A percentile compares a stretch with the other conserved stretches of the same genome.
Evolutionary conservation across 2,329 filamentous ascomycete species (phyloP).

Genomic region (Pseudomassariella vexata): DNA sequence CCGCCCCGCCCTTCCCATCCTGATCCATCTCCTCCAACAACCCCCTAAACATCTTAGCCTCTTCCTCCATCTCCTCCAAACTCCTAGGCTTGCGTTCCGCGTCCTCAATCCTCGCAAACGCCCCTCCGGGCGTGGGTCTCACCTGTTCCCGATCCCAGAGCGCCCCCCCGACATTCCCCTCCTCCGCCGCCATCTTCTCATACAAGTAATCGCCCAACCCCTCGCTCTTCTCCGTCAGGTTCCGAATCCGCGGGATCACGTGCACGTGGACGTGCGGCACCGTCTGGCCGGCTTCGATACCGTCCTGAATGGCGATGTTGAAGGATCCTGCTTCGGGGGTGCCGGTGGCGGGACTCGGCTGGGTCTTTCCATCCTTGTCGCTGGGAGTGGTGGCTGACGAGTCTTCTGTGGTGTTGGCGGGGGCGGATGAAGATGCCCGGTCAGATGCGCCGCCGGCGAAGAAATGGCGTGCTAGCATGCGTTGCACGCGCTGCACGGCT

Average conservation of each 20-base stretch:
- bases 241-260: conserved; percentile 26
- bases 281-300: conserved; percentile 83
- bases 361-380: conserved; percentile 43
- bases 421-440: conserved; percentile 4
- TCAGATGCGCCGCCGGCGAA: conserved; percentile 30
- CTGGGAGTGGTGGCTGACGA: conserved; percentile 15
- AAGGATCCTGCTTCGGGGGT: conserved; percentile 60
- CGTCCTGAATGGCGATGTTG: conserved; percentile 95
- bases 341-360: conserved; percentile 39
- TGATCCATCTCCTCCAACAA: conserved; percentile 39
- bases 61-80: conserved; percentile 70
- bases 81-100: conserved; percentile 60
- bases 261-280: conserved; percentile 92
- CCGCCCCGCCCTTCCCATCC: too few species aligned
- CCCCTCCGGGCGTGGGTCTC: conserved; percentile 45
- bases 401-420: conserved; percentile 1
- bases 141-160: conserved; percentile 46
- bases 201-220: conserved; percentile 53
- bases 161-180: conserved; percentile 73
- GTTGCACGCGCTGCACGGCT: conserved; percentile 78
- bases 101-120: conserved; percentile 67
- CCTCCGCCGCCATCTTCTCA: conserved; percentile 73
- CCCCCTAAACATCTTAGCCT: conserved; percentile 62
- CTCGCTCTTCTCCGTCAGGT: conserved; percentile 18
- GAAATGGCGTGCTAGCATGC: conserved; percentile 60